Evolutionary conservation across 2,329 filamentous ascomycete species (phyloP).

Genomic region (Sarocladium oryzae): DNA sequence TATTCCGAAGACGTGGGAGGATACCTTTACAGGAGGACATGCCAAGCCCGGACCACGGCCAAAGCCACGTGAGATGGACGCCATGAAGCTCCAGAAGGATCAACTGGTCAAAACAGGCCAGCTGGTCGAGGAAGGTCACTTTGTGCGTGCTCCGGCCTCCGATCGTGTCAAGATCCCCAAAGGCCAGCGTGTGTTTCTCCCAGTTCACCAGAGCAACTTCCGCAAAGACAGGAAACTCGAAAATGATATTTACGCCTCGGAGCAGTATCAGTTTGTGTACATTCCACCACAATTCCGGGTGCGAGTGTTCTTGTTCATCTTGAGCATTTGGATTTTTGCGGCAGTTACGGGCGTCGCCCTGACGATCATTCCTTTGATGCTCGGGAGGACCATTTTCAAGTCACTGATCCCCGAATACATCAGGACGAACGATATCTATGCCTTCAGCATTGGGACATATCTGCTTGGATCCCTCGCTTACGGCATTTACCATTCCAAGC

Average conservation of each 20-base stretch:
- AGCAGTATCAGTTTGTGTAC: conserved; percentile 66
- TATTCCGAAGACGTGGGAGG: conserved; percentile 50
- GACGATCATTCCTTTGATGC: conserved; percentile 78
- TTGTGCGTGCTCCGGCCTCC: conserved; percentile 87
- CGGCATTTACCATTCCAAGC: conserved; percentile 44
- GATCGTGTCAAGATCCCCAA: conserved; percentile 94
- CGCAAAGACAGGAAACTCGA: conserved; percentile 51
- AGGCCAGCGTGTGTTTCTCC: conserved; percentile 71
- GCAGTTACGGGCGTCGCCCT: conserved; percentile 78
- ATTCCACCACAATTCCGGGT: conserved; percentile 78
- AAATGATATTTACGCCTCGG: conserved; percentile 42
- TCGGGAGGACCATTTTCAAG: conserved; percentile 75
- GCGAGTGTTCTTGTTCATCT: conserved; percentile 77
- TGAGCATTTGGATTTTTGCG: conserved; percentile 89
- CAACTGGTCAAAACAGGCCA: conserved; percentile 42
- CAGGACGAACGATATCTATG: conserved; percentile 89
- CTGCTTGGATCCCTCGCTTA: conserved; percentile 66
- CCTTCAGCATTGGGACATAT: conserved; percentile 87
- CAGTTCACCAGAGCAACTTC: conserved; percentile 59
- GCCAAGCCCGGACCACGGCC: conserved; percentile 27
- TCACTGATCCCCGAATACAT: conserved; percentile 63
- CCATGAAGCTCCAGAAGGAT: conserved; percentile 33
- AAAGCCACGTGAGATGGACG: conserved; percentile 27
- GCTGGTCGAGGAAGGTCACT: conserved; percentile 66
- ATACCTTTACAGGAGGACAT: conserved; percentile 43